Evolutionary conservation across 441 rosid species (phyloP).

Genomic region (Pelargonium myrrhifolium): DNA sequence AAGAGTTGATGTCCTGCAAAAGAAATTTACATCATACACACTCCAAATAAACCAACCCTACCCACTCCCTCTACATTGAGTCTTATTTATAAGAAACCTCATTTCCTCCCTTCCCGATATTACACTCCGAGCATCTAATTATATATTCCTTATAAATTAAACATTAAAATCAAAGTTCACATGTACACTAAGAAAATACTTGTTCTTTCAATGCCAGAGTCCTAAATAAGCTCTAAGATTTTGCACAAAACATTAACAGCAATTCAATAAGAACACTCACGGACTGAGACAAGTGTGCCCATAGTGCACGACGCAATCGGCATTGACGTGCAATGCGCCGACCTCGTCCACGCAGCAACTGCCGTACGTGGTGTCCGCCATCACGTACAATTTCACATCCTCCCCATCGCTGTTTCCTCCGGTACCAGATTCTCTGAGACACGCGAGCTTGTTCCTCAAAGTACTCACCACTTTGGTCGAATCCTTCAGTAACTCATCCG

Average conservation of each 20-base stretch:
- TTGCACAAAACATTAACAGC: neutral
- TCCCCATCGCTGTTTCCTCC: conserved; percentile 26
- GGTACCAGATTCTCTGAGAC: conserved; percentile 23
- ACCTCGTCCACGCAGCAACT: conserved; percentile 92
- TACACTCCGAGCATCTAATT: neutral
- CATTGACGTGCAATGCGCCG: conserved; percentile 68
- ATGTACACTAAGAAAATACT: neutral
- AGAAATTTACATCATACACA: neutral
- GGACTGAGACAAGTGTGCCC: conserved; percentile 93
- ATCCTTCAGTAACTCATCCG: conserved; percentile 71
- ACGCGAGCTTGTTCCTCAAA: conserved; percentile 34
- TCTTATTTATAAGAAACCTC: too few species aligned
- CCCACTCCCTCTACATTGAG: too few species aligned
- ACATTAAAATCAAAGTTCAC: neutral
- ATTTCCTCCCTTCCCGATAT: neutral
- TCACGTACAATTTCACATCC: conserved; percentile 54
- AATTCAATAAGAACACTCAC: conserved; percentile 35
- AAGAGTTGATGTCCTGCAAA: conserved; percentile 63
- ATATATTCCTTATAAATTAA: neutral
- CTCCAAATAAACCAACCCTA: neutral
- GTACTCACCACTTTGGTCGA: conserved; percentile 48
- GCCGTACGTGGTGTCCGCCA: conserved; percentile 90
- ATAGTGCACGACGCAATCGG: conserved; percentile 79
- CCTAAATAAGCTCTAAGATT: neutral
- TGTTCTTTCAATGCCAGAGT: neutral